Evolutionary conservation across 2,329 filamentous ascomycete genomes (phyloP).

Genomic region (Bipolaris victoriae): DNA sequence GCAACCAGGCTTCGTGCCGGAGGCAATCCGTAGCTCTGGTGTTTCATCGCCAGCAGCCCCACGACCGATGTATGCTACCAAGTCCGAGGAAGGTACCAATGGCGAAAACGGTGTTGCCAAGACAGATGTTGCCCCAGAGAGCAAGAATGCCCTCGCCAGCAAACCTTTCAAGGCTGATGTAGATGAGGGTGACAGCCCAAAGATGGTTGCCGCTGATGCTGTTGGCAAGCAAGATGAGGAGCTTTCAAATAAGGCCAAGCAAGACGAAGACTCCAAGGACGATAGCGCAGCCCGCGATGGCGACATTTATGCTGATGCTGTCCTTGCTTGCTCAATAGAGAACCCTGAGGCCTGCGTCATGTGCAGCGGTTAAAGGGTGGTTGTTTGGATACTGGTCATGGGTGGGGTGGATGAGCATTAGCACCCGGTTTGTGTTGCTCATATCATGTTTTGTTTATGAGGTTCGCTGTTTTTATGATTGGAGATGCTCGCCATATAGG

Average conservation of each 20-base stretch:
- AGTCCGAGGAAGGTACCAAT: constrained; percentile 51
- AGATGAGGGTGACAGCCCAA: constrained; percentile 79
- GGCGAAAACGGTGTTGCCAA: constrained; percentile 69
- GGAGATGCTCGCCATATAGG: constrained; percentile 14
- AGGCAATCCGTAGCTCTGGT: constrained; percentile 18
- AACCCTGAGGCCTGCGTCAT: constrained; percentile 94
- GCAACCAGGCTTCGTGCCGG: constrained; percentile 33
- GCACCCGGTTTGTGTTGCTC: background rate
- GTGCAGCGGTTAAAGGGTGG: constrained; percentile 81
- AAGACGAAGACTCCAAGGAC: constrained; percentile 75
- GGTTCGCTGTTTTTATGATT: constrained; percentile 11
- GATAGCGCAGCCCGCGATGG: constrained; percentile 77
- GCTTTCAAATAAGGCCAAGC: constrained; percentile 62
- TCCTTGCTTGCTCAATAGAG: constrained; percentile 93
- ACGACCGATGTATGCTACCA: constrained; percentile 69
- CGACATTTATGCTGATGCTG: constrained; percentile 95
- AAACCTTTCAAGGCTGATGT: constrained; percentile 77
- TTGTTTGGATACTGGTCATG: background rate
- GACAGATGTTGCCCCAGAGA: constrained; percentile 67
- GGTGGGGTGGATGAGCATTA: background rate
- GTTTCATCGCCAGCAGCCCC: constrained; percentile 61
- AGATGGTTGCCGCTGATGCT: constrained; percentile 76
- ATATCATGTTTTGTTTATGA: background rate
- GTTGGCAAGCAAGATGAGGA: constrained; percentile 66
- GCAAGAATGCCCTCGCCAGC: constrained; percentile 62